Evolutionary conservation across 129 eudicot genomes (phyloP), one percentile per base, ranked within the genome.

Genomic region (Chrysanthemum lavandulifolium): DNA sequence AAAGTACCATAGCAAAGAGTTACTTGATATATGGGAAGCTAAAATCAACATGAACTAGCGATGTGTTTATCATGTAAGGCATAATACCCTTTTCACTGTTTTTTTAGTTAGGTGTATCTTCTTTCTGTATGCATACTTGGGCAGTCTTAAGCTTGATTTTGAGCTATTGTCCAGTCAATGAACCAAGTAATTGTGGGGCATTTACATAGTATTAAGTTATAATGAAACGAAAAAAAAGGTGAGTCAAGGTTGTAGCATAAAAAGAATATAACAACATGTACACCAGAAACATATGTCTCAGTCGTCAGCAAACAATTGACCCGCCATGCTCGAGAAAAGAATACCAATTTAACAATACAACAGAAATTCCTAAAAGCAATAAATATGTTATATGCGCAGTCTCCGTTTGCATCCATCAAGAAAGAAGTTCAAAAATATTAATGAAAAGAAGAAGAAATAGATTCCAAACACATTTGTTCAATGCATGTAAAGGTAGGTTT

Each of bases 111-210:
- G 5, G n/a, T 1, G 13, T 3, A 13, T 6, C n/a, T 53, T 13
- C 7, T 5, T 53, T 71, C 40, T 11, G 65, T 64, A 8, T 16
- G 31, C 52, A 70, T 9, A 16, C 7, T 53, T 55, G 16, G 14
- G n/a, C 63, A 15, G 36, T 71, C 33, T 71, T 55, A 13, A 31
- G 53, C 33, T 71, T 56, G 31, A 71, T 36, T 27, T 70, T 36
- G 18, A 55, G 60, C 36, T 33, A 54, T 70, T 70, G 31, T 55
- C 36, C 65, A 11, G 16, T 16, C 57, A 25, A 31, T 56, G 40
- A 54, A 72, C 25, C 76, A 59, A 5, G 58, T 40, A 10, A 40
- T 40, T 40, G 47, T 40, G 47, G 47, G 47, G 47, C 47, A 40
- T 40, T 10, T 40, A 40, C 47, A 7, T 40, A 6, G 40, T 33